phyloP scores from a whole-genome alignment of 805 yeast species.

The Yarrowia sp. region DNA sequence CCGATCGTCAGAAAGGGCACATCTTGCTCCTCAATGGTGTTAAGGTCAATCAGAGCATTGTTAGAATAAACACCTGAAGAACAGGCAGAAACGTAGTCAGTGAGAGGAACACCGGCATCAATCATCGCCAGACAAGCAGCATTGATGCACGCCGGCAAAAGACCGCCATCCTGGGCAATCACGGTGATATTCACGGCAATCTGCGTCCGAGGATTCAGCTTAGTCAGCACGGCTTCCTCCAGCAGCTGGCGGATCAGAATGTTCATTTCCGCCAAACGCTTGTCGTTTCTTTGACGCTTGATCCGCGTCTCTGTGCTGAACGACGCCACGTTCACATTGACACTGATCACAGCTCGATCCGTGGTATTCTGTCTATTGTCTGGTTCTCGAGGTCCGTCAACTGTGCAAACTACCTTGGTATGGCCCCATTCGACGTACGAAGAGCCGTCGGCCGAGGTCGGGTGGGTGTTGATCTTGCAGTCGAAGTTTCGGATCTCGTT shows the following conservation, averaged over 20 bases:
- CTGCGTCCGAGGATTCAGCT: conserved; percentile 81
- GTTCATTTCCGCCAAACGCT: conserved; percentile 48
- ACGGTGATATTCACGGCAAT: conserved; percentile 80
- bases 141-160: conserved; percentile 78
- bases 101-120: conserved; percentile 95
- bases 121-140: conserved; percentile 87
- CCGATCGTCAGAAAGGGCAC: conserved; percentile 84
- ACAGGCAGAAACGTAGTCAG: conserved; percentile 84
- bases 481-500: conserved; percentile 85
- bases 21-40: conserved; percentile 81
- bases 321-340: conserved; percentile 75
- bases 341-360: conserved; percentile 63
- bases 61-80: conserved; percentile 79
- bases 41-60: conserved; percentile 83
- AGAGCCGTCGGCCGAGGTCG: conserved; percentile 84
- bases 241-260: conserved; percentile 49
- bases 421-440: conserved; percentile 92
- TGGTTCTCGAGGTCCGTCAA: conserved; percentile 92
- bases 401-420: conserved; percentile 82
- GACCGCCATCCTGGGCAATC: conserved; percentile 88
- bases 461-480: conserved; percentile 86
- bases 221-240: conserved; percentile 67
- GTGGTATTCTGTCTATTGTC: conserved; percentile 55
- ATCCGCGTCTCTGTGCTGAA: conserved; percentile 80
- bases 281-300: conserved; percentile 70